phyloP scores from a whole-genome alignment of 169 alveolate genomes.

The Perkinsus chesapeaki region DNA sequence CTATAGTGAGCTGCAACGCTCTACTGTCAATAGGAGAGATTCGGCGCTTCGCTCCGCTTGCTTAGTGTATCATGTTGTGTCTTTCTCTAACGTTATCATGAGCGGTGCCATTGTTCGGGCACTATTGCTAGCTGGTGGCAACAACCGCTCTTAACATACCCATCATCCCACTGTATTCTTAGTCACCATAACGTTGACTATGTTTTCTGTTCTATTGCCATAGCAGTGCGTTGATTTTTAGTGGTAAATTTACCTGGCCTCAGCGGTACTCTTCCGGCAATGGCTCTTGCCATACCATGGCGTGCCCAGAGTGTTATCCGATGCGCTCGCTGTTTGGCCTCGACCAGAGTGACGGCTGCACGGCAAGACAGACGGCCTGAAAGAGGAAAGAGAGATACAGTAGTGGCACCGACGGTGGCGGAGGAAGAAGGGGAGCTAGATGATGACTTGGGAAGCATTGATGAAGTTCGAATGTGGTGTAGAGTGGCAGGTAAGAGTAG shows the following conservation, averaged over 20 bases:
- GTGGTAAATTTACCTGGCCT: neutral
- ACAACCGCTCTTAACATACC: neutral
- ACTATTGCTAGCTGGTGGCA: neutral
- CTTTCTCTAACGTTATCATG: neutral
- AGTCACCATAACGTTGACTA: neutral
- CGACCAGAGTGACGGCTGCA: neutral
- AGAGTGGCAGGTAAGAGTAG: neutral
- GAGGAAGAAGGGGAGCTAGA: neutral
- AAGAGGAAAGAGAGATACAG: neutral
- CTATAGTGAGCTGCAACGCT: neutral
- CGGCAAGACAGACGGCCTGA: neutral
- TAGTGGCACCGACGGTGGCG: neutral
- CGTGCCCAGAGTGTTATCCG: neutral
- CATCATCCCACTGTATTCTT: neutral
- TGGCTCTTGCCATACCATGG: neutral
- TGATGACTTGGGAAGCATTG: neutral
- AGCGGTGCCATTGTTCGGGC: neutral
- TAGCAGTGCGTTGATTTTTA: neutral
- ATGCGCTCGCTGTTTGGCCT: neutral
- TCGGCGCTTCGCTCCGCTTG: neutral
- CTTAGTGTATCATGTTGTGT: neutral
- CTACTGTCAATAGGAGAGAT: neutral
- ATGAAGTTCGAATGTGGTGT: neutral
- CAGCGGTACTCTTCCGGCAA: neutral
- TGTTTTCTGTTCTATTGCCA: neutral